phyloP scores from a whole-genome alignment of 345 rosid genomes.

The Eutrema japonicum region DNA sequence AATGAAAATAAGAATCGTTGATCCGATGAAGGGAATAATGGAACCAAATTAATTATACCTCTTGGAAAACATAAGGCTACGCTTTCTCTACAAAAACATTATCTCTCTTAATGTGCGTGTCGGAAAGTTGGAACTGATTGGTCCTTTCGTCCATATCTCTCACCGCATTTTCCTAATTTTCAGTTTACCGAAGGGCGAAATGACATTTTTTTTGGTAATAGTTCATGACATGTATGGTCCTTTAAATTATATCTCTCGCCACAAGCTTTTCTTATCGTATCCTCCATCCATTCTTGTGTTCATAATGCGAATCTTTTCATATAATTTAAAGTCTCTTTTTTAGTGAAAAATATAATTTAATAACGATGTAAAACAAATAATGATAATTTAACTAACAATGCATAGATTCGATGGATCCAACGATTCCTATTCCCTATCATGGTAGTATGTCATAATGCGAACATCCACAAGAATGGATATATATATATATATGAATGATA shows the following conservation, averaged over 20 bases:
- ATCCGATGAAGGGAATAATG: constrained; percentile 8
- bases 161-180: not conserved
- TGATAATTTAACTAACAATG: not conserved
- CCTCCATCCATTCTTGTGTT: constrained; percentile 29
- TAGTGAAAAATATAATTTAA: not conserved
- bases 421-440: not conserved
- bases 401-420: not conserved
- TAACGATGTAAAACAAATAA: not conserved
- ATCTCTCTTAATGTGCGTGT: not conserved
- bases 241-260: too few relatives aligned
- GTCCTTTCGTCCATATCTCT: not conserved
- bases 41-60: not conserved
- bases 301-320: constrained; percentile 27
- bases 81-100: too few relatives aligned
- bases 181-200: not conserved
- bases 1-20: not conserved
- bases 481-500: too few relatives aligned
- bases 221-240: too few relatives aligned
- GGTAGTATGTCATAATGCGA: too few relatives aligned
- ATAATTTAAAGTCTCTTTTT: not conserved
- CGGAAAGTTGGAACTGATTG: not conserved
- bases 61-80: too few relatives aligned
- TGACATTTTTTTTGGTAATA: not conserved
- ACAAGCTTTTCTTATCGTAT: constrained; percentile 19
- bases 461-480: too few relatives aligned